phyloP scores from a whole-genome alignment of 495 filamentous ascomycete species.

The Hypoxylon fuscum region DNA sequence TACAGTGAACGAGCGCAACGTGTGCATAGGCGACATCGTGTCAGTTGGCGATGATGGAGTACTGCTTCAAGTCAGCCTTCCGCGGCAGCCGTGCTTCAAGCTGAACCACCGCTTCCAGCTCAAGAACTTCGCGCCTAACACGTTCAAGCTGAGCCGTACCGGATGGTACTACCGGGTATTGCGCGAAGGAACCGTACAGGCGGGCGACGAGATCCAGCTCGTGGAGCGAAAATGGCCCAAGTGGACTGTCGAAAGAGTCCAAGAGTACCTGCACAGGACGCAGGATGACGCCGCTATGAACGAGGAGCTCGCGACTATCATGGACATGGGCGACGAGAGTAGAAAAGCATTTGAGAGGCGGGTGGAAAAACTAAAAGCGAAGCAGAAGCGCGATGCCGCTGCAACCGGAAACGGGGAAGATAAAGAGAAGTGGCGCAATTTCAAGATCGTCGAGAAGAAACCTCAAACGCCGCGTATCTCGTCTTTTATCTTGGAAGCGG shows the following conservation, averaged over 20 bases:
- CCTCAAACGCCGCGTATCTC: constrained; percentile 51
- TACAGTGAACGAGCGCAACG: constrained; percentile 63
- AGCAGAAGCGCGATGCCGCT: constrained; percentile 44
- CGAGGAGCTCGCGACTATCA: constrained; percentile 54
- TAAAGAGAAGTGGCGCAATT: constrained; percentile 54
- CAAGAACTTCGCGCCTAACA: constrained; percentile 61
- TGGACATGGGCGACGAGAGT: constrained; percentile 58
- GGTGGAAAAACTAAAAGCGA: constrained; percentile 46
- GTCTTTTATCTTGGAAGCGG: constrained; percentile 53
- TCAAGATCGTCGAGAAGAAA: constrained; percentile 53
- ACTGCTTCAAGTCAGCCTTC: constrained; percentile 56
- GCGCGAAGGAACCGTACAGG: constrained; percentile 54
- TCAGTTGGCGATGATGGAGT: constrained; percentile 51
- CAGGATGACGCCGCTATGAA: constrained; percentile 54
- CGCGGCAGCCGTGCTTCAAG: constrained; percentile 66
- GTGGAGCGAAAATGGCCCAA: constrained; percentile 54
- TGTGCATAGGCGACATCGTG: constrained; percentile 66
- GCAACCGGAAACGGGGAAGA: constrained; percentile 33
- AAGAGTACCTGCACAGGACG: constrained; percentile 63
- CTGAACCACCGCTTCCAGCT: constrained; percentile 65
- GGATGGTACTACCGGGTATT: constrained; percentile 67
- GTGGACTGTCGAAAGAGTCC: constrained; percentile 65
- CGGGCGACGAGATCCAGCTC: constrained; percentile 56
- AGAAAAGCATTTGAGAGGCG: constrained; percentile 50
- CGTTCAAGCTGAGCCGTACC: constrained; percentile 60